Evolutionary conservation across 2,329 filamentous ascomycete genomes (phyloP), one percentile per base, ranked within the genome.

Genomic region (Trichophyton simii): DNA sequence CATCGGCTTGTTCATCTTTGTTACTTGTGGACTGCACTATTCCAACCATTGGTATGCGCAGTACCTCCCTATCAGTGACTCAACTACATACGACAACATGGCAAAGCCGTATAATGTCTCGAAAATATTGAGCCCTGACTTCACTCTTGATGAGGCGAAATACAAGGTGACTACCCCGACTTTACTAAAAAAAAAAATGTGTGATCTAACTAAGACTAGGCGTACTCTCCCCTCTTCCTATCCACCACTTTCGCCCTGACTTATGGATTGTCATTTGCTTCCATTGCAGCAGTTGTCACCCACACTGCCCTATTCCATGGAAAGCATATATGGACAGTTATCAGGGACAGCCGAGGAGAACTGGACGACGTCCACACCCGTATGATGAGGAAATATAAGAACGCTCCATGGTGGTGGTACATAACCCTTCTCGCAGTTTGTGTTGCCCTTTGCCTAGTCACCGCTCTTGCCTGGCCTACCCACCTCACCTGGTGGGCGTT

Each of bases 401-500:
- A 80, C 41, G 79, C 78, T 0, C 83, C 83, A 0, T 70, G 79
- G 42, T 84, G 80, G 80, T 85, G 82, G 82, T 85, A 83, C 61
- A 66, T 68, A 0, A 64, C 63, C 5, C 71, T 81, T n/a, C 76
- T 79, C 22, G 63, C 76, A 2, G 22, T 77, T 59, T 81, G 82
- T 71, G 72, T 83, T n/a, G 79, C 70, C 1, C 70, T 84, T 0
- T 76, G 74, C 0, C 71, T 82, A 0, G 78, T 74, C 3, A 75
- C 77, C 1, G 70, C 73, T 1, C 69, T 78, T 3, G 78, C 73
- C 1, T 89, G 83, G 67, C 82, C 83, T 0, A 89, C 87, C 2
- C 84, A 87, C 64, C 75, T 89, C 63, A 78, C 79, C 1, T 88
- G 86, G 86, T 90, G 87, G 87, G 83, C 83, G 0, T 88, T 89